Base-by-base conservation (phyloP, 2,329 filamentous ascomycete species). In the Diaporthe caulivora region DNA sequence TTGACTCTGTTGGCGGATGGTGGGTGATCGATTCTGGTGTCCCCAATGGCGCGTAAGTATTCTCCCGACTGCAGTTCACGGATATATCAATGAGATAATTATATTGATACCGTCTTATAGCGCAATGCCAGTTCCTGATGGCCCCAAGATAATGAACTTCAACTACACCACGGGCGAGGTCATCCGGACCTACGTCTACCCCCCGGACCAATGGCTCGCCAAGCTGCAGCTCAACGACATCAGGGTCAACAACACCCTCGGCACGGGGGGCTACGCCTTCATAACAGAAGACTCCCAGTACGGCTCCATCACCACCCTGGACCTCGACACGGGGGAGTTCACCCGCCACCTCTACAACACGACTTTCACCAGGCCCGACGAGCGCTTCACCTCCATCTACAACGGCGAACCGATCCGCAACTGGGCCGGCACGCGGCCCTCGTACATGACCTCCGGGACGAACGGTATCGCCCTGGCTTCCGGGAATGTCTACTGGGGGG, bases 21-120 rank as follows among this genome's bases (percentile, higher is more conserved):
- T 62, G 58, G 58, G 58, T 62, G 40, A 44, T 62, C 26, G 58
- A 62, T 31, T 62, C 58, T 47, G 58, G 58, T 47, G 40, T 62
- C 0, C 58, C 58, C 3, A 62, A 47, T 3, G 58, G 58, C 58
- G 58, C 40, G 58, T 31, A n/a, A 47, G 58, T 47, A 31, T 40
- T 11, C 29, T 37, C 13, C 9, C 8, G 10, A 10, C 24, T 5
- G 1, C 10, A 8, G 17, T 18, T 17, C 6, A 31, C 9, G 7
- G 3, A 6, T 3, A 31, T 47, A 3, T 47, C 6, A 15, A 40
- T 3, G 13, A 9, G 13, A n/a, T n/a, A n/a, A n/a, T n/a, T 13
- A 9, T 4, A 18, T 44, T 21, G 6, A 21, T 29, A 31, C 58
- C 13, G 40, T 47, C 18, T 2, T 10, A 21, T 5, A 62, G 58